A percentile compares a stretch with the other conserved stretches of the same genome.
These are phyloP conservation scores for Boletus rufocinnamomeus DNA, from an alignment of 768 basidiomycete species.

Conservation along the genomic window DNA sequence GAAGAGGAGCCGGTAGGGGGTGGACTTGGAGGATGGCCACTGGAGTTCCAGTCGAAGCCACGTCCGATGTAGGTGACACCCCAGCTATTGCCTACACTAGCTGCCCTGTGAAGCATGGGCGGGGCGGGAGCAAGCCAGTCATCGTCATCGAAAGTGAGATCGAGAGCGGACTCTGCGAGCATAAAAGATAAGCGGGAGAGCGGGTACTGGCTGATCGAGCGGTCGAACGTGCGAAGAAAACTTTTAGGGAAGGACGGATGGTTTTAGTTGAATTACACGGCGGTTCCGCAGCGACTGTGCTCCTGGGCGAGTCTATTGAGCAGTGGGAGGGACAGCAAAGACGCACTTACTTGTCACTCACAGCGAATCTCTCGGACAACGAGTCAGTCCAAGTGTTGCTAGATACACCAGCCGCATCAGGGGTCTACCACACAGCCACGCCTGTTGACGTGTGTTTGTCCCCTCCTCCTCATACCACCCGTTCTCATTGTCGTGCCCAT, in stretches of 20 bases:
- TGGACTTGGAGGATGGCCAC: slow-evolving; percentile 28
- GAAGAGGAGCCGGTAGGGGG: slow-evolving; percentile 8
- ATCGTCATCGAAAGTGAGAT: slow-evolving; percentile 67
- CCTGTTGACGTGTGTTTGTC: slow-evolving; percentile 30
- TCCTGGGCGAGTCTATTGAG: background rate
- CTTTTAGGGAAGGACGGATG: slow-evolving; percentile 2
- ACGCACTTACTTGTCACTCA: background rate
- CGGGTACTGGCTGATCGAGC: background rate
- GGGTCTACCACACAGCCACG: slow-evolving; percentile 26
- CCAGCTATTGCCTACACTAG: slow-evolving; percentile 78
- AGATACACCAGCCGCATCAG: background rate
- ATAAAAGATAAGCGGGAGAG: slow-evolving; percentile 36
- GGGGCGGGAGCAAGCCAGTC: slow-evolving; percentile 63
- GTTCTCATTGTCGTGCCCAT: slow-evolving; percentile 6
- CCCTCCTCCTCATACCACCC: background rate
- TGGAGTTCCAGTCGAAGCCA: slow-evolving; percentile 73
- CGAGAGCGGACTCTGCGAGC: slow-evolving; percentile 60
- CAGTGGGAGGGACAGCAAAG: no score
- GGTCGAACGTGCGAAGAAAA: slow-evolving; percentile 2
- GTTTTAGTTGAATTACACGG: slow-evolving; percentile 16
- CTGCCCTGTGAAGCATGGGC: slow-evolving; percentile 55
- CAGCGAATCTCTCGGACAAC: background rate
- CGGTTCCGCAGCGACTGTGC: background rate
- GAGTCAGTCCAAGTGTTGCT: background rate
- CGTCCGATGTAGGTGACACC: slow-evolving; percentile 83